phyloP scores from a whole-genome alignment of 768 basidiomycete species.

The Lepiota brunneoincarnata region DNA sequence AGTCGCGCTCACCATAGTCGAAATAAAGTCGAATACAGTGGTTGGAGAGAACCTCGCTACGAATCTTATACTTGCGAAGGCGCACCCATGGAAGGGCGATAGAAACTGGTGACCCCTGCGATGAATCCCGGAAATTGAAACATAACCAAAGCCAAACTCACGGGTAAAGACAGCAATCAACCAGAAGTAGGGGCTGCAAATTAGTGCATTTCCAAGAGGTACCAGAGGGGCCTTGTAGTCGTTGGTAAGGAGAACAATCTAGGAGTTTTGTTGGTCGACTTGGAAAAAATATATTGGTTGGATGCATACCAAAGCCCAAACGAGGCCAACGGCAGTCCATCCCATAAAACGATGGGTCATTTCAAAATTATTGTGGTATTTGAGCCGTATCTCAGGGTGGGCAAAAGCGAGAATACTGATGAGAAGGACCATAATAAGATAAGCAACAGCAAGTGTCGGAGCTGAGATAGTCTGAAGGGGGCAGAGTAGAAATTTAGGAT shows the following conservation, averaged over 20 bases:
- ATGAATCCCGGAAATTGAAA: slow-evolving; percentile 14
- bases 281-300: background rate
- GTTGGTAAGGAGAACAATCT: slow-evolving; percentile 17
- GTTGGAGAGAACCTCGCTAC: slow-evolving; percentile 47
- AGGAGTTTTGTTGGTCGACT: background rate
- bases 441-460: slow-evolving; percentile 21
- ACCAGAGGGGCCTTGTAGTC: slow-evolving; percentile 30
- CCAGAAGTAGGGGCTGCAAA: slow-evolving; percentile 49
- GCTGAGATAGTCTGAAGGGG: slow-evolving; percentile 11
- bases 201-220: slow-evolving; percentile 39
- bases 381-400: slow-evolving; percentile 42
- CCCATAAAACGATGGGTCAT: slow-evolving; percentile 53
- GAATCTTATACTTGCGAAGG: slow-evolving; percentile 46
- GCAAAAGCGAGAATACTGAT: slow-evolving; percentile 46
- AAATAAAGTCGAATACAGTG: slow-evolving; percentile 55
- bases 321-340: slow-evolving; percentile 6
- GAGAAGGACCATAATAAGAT: slow-evolving; percentile 45
- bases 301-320: slow-evolving; percentile 7
- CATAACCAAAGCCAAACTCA: background rate
- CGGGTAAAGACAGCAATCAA: slow-evolving; percentile 28
- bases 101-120: slow-evolving; percentile 32
- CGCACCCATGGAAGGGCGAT: slow-evolving; percentile 52
- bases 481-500: background rate
- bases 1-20: slow-evolving; percentile 39
- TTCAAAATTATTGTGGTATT: slow-evolving; percentile 54